A percentile compares a stretch with the other conserved stretches of the same genome.
phyloP scores from a whole-genome alignment of 345 rosid genomes.

The Arabidopsis thaliana region TAIR10.1 NC_003070.9:26107501-26108000 shows the following conservation, averaged over 20 bases:
- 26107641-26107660: conserved; percentile 8
- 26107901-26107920: conserved; percentile 85
- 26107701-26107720: conserved; percentile 85
- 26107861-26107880: conserved; percentile 56
- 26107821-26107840: conserved; percentile 81
- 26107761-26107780: conserved; percentile 96
- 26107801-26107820: conserved; percentile 85
- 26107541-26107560: conserved; percentile 88
- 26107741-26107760: conserved; percentile 86
- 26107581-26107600: conserved; percentile 92
- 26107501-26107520: conserved; percentile 78
- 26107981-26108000: conserved; percentile 24
- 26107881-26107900: conserved; percentile 58
- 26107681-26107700: conserved; percentile 55
- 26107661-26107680: conserved; percentile 3
- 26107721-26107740: conserved; percentile 81
- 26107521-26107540: conserved; percentile 90
- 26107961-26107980: conserved; percentile 90
- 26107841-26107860: conserved; percentile 64
- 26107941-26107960: conserved; percentile 97
- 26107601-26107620: conserved; percentile 86
- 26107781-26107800: conserved; percentile 89
- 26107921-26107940: conserved; percentile 88
- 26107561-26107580: conserved; percentile 95
- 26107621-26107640: conserved; percentile 42